Evolutionary conservation across 1,284 basidiomycete species (phyloP).

Genomic region (Heliocybe sulcata): DNA sequence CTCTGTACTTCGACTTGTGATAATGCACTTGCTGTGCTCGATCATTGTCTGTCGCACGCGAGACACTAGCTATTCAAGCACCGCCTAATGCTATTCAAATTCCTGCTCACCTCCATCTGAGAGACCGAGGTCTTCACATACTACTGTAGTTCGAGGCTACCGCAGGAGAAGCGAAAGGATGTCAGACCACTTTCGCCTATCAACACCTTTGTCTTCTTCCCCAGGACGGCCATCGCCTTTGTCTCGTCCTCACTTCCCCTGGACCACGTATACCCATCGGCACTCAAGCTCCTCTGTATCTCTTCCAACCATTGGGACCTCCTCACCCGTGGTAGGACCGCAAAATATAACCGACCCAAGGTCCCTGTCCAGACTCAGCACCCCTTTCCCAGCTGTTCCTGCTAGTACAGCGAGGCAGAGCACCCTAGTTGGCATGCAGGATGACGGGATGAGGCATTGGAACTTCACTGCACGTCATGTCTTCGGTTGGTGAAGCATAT

Average conservation of each 20-base stretch:
- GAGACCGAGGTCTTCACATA: too few species aligned
- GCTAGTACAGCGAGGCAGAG: conserved; percentile 11
- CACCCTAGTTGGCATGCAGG: conserved; percentile 16
- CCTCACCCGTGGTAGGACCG: conserved; percentile 20
- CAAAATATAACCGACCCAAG: conserved; percentile 13
- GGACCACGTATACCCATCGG: conserved; percentile 33
- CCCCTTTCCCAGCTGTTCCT: conserved; percentile 17
- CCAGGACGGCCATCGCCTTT: conserved; percentile 36
- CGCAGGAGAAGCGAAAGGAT: conserved; percentile 23
- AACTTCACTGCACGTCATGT: conserved; percentile 41
- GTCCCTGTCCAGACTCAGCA: conserved; percentile 10
- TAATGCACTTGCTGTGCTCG: not conserved
- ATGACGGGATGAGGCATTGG: conserved; percentile 51
- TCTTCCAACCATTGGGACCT: conserved; percentile 18
- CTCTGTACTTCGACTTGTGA: not conserved
- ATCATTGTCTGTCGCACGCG: too few species aligned
- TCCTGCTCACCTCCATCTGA: too few species aligned
- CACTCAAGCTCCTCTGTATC: conserved; percentile 24
- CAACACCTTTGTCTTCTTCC: conserved; percentile 35
- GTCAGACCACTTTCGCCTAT: conserved; percentile 35
- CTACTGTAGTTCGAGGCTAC: too few species aligned
- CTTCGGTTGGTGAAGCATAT: not conserved
- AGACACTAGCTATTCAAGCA: too few species aligned
- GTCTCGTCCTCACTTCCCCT: conserved; percentile 54
- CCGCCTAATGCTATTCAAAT: too few species aligned